Percentiles rank a stretch among this genome's conserved stretches.
Conservation (phyloP, 371 early-diverging fungal genomes). For the Amoeboaphelidium protococcarum region DNA sequence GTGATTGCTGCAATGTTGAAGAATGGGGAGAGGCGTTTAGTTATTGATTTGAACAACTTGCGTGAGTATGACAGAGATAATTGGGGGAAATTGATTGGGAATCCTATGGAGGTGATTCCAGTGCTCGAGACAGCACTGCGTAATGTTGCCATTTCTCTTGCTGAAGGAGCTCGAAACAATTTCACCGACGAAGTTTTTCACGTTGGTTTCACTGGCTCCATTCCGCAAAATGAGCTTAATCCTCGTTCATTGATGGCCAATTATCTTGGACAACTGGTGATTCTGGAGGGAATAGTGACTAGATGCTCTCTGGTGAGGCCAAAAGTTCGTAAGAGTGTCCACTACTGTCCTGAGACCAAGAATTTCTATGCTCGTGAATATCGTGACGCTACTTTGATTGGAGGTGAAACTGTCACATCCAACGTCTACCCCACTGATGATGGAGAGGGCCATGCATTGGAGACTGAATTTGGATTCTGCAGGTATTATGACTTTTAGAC, state of each 20-base stretch:
- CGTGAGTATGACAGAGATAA: constrained; percentile 40
- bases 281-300: constrained; percentile 96
- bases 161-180: constrained; percentile 7
- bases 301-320: constrained; percentile 91
- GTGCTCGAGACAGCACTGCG: constrained; percentile 54
- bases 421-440: constrained; percentile 42
- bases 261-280: constrained; percentile 68
- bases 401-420: constrained; percentile 31
- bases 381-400: constrained; percentile 43
- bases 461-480: constrained; percentile 84
- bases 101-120: constrained; percentile 16
- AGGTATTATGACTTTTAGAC: constrained; percentile 89
- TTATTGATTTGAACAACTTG: constrained; percentile 66
- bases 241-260: constrained; percentile 69
- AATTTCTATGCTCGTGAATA: constrained; percentile 70
- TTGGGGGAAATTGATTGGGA: constrained; percentile 26
- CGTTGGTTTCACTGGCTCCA: constrained; percentile 75
- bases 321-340: constrained; percentile 79
- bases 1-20: too few relatives aligned
- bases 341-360: constrained; percentile 63
- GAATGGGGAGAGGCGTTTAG: constrained; percentile 42
- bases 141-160: constrained; percentile 17
- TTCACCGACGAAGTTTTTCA: constrained; percentile 20
- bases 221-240: constrained; percentile 67
- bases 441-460: constrained; percentile 65